Conservation (phyloP, 805 yeast genomes). For the Zygoascus flipseniorum region DNA sequence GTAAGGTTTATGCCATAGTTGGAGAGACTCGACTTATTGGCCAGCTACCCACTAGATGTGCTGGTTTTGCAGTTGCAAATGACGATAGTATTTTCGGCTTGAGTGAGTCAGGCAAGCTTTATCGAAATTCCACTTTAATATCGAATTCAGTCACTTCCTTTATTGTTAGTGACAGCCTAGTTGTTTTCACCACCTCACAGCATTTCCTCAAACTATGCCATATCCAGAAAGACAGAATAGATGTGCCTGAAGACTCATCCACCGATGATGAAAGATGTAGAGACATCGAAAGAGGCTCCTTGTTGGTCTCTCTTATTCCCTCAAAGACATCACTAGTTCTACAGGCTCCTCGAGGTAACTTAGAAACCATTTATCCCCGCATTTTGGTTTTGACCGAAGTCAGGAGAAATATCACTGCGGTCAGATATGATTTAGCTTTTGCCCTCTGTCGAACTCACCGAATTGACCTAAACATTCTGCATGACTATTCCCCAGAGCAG, state of each 20-base stretch:
- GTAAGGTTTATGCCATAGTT: constrained; percentile 21
- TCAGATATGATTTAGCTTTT: constrained; percentile 66
- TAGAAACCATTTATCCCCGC: constrained; percentile 90
- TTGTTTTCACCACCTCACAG: constrained; percentile 82
- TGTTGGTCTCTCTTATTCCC: constrained; percentile 75
- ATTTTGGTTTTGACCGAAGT: constrained; percentile 84
- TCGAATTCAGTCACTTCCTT: constrained; percentile 77
- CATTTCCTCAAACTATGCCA: constrained; percentile 77
- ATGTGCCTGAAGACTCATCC: constrained; percentile 29
- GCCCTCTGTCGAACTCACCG: constrained; percentile 81
- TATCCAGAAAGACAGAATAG: constrained; percentile 33
- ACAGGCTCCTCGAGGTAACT: constrained; percentile 93
- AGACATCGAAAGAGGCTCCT: constrained; percentile 83
- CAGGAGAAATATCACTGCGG: constrained; percentile 52
- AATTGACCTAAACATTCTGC: constrained; percentile 79
- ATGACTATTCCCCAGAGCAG: constrained; percentile 73
- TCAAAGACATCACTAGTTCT: constrained; percentile 72
- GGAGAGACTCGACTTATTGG: background rate
- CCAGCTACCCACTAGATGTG: constrained; percentile 58
- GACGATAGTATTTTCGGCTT: constrained; percentile 53
- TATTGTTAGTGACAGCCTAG: constrained; percentile 57
- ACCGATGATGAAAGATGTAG: constrained; percentile 73
- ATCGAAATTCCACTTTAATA: constrained; percentile 49
- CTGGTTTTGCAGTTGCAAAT: constrained; percentile 29
- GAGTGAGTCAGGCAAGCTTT: constrained; percentile 66